phyloP scores from a whole-genome alignment of 768 basidiomycete species.

The Epithele typhae region DNA sequence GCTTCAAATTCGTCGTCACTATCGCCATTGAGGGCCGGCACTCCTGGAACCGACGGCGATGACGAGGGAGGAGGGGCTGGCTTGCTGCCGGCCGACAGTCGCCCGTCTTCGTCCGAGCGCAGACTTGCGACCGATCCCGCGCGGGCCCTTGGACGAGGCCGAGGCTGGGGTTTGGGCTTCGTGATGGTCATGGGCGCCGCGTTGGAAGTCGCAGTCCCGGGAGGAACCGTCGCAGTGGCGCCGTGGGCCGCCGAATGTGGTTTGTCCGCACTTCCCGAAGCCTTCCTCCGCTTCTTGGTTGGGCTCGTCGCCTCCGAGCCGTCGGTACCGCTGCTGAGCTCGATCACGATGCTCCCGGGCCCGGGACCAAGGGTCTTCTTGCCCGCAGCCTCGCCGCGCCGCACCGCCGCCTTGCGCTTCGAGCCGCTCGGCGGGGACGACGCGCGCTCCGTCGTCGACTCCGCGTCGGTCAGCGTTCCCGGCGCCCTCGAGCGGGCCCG shows the following conservation, averaged over 20 bases:
- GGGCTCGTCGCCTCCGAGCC: conserved; percentile 2
- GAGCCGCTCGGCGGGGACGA: not conserved
- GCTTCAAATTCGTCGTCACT: too few relatives aligned
- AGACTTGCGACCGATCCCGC: not conserved
- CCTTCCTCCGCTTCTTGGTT: not conserved
- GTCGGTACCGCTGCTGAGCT: conserved; percentile 8
- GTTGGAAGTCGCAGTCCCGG: too few relatives aligned
- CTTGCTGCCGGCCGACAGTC: too few relatives aligned
- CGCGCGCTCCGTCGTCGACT: conserved; percentile 1
- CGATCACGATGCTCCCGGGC: conserved; percentile 1
- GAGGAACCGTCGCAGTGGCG: not conserved
- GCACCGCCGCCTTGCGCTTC: conserved; percentile 1
- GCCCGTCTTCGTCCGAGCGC: not conserved
- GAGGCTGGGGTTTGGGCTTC: not conserved
- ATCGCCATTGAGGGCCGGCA: too few relatives aligned
- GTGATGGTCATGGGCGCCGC: not conserved
- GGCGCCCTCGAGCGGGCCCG: not conserved
- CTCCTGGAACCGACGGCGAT: too few relatives aligned
- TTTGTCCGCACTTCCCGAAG: not conserved
- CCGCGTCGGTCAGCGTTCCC: conserved; percentile 1
- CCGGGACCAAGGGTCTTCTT: not conserved
- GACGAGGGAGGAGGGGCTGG: too few relatives aligned
- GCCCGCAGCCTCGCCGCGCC: not conserved
- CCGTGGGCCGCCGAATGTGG: not conserved
- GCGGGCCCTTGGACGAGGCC: not conserved